Conservation (phyloP, 2,329 filamentous ascomycete species). For the Colletotrichum ledebouriae region DNA sequence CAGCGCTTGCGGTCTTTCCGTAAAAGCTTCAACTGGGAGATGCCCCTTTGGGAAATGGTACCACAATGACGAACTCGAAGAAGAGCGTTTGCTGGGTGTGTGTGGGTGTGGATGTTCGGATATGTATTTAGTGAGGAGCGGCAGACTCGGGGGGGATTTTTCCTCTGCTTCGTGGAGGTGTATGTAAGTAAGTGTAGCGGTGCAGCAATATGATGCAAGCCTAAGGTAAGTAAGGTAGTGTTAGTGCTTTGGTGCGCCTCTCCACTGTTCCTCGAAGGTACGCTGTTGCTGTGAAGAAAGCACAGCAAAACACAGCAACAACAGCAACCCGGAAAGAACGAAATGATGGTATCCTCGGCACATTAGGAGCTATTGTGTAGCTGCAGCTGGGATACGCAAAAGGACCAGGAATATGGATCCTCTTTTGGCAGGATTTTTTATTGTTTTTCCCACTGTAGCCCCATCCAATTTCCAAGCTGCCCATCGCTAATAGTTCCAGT, state of each 20-base stretch:
- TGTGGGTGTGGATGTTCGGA: not conserved
- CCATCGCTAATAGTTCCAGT: constrained; percentile 8
- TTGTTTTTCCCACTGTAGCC: constrained; percentile 27
- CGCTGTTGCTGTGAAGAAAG: too few relatives aligned
- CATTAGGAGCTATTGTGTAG: not conserved
- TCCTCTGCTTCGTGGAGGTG: not conserved
- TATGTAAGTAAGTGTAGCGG: not conserved
- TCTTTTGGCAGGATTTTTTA: constrained; percentile 36
- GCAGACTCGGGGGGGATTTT: not conserved
- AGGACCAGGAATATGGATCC: constrained; percentile 11
- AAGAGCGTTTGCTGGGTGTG: constrained; percentile 10
- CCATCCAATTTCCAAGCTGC: constrained; percentile 39
- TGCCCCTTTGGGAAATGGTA: constrained; percentile 14
- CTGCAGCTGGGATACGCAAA: constrained; percentile 1
- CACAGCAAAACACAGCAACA: too few relatives aligned
- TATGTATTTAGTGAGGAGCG: constrained; percentile 28
- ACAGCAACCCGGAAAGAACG: not conserved
- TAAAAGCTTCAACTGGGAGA: not conserved
- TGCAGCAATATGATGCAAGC: not conserved
- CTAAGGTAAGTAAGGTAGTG: not conserved
- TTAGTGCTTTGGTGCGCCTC: not conserved
- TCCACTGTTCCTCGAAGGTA: not conserved
- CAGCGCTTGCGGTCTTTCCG: constrained; percentile 25
- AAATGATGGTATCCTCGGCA: too few relatives aligned
- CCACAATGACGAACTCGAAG: constrained; percentile 18